Conservation (phyloP, 129 eudicot genomes). For the Saposhnikovia divaricata region DNA sequence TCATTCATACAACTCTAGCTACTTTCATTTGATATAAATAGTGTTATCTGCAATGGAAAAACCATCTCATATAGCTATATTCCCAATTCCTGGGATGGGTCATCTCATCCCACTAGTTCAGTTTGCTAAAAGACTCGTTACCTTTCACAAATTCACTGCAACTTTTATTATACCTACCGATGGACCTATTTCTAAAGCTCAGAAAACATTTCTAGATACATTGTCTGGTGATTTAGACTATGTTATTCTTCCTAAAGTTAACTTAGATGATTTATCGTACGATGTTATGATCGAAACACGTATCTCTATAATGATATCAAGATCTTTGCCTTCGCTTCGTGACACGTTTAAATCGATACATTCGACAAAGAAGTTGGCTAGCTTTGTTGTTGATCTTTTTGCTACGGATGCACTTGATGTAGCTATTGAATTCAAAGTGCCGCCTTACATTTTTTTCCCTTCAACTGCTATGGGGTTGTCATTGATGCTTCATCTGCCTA, state of each 20-base stretch:
- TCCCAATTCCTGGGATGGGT: slow-evolving; percentile 29
- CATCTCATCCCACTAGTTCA: slow-evolving; percentile 25
- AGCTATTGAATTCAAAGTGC: slow-evolving; percentile 19
- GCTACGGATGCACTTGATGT: slow-evolving; percentile 29
- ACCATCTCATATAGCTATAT: slow-evolving; percentile 17
- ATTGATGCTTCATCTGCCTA: slow-evolving; percentile 11
- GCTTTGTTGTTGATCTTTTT: slow-evolving; percentile 32
- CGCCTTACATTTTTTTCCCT: slow-evolving; percentile 30
- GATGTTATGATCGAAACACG: slow-evolving; percentile 29
- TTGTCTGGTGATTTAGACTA: slow-evolving; percentile 31
- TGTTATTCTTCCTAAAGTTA: slow-evolving; percentile 37
- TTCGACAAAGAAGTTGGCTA: background rate
- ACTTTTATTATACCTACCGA: slow-evolving; percentile 48
- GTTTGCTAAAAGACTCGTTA: slow-evolving; percentile 16
- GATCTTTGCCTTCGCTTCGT: slow-evolving; percentile 21
- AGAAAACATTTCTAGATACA: slow-evolving; percentile 29
- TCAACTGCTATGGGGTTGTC: slow-evolving; percentile 27
- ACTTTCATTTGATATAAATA: background rate
- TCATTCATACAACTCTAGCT: background rate
- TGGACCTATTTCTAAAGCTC: slow-evolving; percentile 36
- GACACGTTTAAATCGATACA: background rate
- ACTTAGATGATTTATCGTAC: slow-evolving; percentile 31
- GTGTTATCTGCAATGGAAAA: background rate
- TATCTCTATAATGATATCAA: slow-evolving; percentile 11
- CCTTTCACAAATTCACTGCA: slow-evolving; percentile 9